Conservation (phyloP, 2,329 filamentous ascomycete genomes). For the Cryphonectria nitschkei region DNA sequence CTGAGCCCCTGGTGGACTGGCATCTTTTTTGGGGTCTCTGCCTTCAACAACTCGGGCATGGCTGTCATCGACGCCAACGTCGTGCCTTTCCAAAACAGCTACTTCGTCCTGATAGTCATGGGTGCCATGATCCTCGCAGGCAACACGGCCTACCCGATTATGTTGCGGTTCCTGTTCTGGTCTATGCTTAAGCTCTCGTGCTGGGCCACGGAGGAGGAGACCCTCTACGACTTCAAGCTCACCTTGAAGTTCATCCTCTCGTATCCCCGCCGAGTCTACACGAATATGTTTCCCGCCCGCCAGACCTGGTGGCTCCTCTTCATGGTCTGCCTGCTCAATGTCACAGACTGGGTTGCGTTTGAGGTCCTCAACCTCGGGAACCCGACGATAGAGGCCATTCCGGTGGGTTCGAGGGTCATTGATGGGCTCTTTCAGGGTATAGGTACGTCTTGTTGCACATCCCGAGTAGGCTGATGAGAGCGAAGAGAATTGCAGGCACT, state of each 20-base stretch:
- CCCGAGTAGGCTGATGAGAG: background rate
- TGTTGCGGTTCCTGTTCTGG: slow-evolving; percentile 65
- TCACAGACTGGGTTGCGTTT: slow-evolving; percentile 67
- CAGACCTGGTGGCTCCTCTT: slow-evolving; percentile 70
- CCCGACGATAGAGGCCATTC: slow-evolving; percentile 54
- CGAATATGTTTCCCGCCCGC: slow-evolving; percentile 64
- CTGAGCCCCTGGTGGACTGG: slow-evolving; percentile 71
- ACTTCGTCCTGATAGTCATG: slow-evolving; percentile 57
- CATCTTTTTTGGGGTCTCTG: slow-evolving; percentile 59
- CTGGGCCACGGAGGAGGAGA: slow-evolving; percentile 42
- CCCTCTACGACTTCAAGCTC: slow-evolving; percentile 47
- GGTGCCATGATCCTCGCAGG: slow-evolving; percentile 64
- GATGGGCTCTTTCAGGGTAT: slow-evolving; percentile 69
- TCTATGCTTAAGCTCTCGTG: slow-evolving; percentile 47
- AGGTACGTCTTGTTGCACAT: slow-evolving; percentile 42
- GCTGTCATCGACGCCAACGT: slow-evolving; percentile 69
- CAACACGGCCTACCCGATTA: slow-evolving; percentile 68
- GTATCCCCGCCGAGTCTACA: slow-evolving; percentile 63
- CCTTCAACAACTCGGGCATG: slow-evolving; percentile 72
- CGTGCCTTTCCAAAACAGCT: slow-evolving; percentile 58
- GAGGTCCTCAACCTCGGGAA: slow-evolving; percentile 69
- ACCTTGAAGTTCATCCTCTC: slow-evolving; percentile 58
- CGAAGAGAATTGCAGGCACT: background rate
- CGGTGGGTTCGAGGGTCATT: slow-evolving; percentile 57
- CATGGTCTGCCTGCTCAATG: slow-evolving; percentile 63